phyloP scores from a whole-genome alignment of 768 basidiomycete species.

The Amanita thiersii region DNA sequence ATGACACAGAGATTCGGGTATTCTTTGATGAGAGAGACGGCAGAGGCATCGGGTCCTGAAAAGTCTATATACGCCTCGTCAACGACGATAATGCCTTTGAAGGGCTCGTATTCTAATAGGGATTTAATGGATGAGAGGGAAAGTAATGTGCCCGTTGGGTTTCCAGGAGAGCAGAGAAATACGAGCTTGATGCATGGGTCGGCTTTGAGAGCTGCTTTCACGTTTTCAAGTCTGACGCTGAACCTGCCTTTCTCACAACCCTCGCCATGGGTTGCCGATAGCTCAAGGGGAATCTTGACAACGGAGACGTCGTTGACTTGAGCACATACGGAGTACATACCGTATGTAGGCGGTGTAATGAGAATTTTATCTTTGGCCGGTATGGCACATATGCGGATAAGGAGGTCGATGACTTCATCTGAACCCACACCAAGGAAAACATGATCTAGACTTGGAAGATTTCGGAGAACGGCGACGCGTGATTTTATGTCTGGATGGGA shows the following conservation, averaged over 20 bases:
- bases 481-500: conserved; percentile 74
- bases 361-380: conserved; percentile 80
- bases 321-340: conserved; percentile 94
- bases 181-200: conserved; percentile 83
- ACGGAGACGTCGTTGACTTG: conserved; percentile 90
- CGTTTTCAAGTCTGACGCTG: conserved; percentile 66
- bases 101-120: conserved; percentile 70
- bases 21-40: conserved; percentile 62
- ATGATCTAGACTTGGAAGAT: conserved; percentile 52
- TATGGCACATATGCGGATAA: conserved; percentile 82
- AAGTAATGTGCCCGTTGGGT: conserved; percentile 88
- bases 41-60: conserved; percentile 50
- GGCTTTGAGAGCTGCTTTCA: conserved; percentile 58
- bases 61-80: conserved; percentile 99
- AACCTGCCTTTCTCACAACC: conserved; percentile 69
- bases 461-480: conserved; percentile 66
- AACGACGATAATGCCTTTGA: conserved; percentile 87
- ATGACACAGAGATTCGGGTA: conserved; percentile 91
- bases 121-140: conserved; percentile 59
- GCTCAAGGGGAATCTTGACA: conserved; percentile 66
- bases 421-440: conserved; percentile 95
- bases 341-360: conserved; percentile 92
- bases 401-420: conserved; percentile 92
- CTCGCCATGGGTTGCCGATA: conserved; percentile 53
- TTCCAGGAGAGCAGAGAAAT: conserved; percentile 95